These are phyloP conservation scores for Phytophthora capsici DNA, from an alignment of 352 stramenopile species.

Conservation along the genomic window DNA sequence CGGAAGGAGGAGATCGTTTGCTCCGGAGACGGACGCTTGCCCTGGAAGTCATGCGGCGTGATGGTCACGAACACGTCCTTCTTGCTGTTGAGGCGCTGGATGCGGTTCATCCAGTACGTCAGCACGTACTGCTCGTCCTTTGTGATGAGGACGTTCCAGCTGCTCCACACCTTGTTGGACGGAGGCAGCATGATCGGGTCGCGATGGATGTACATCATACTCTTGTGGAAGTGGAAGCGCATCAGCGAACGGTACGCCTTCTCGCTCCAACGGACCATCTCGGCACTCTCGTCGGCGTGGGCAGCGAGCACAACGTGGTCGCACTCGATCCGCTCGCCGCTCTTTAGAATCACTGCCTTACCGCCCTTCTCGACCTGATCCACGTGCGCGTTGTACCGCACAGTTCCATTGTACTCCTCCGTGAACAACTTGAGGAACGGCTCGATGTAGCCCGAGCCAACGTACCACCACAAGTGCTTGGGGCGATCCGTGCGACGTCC, in stretches of 20 bases:
- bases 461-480: slow-evolving; percentile 88
- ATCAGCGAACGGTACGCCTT: slow-evolving; percentile 72
- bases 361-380: slow-evolving; percentile 74
- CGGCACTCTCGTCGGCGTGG: slow-evolving; percentile 79
- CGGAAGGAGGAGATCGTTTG: slow-evolving; percentile 78
- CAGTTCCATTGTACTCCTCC: slow-evolving; percentile 75
- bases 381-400: slow-evolving; percentile 81
- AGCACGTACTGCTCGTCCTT: slow-evolving; percentile 86
- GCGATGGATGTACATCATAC: slow-evolving; percentile 89
- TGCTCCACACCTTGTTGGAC: slow-evolving; percentile 83
- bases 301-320: slow-evolving; percentile 87
- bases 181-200: slow-evolving; percentile 76
- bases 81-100: slow-evolving; percentile 86
- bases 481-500: slow-evolving; percentile 78
- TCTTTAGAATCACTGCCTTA: slow-evolving; percentile 78
- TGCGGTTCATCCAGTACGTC: slow-evolving; percentile 92
- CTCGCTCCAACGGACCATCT: slow-evolving; percentile 77
- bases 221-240: slow-evolving; percentile 88
- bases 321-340: slow-evolving; percentile 79
- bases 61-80: slow-evolving; percentile 90
- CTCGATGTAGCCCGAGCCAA: slow-evolving; percentile 84
- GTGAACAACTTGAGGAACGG: slow-evolving; percentile 90
- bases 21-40: slow-evolving; percentile 55
- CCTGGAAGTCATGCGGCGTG: slow-evolving; percentile 77
- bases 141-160: slow-evolving; percentile 89